phyloP scores from a whole-genome alignment of 2,329 filamentous ascomycete genomes.

The Bipolaris victoriae region DNA sequence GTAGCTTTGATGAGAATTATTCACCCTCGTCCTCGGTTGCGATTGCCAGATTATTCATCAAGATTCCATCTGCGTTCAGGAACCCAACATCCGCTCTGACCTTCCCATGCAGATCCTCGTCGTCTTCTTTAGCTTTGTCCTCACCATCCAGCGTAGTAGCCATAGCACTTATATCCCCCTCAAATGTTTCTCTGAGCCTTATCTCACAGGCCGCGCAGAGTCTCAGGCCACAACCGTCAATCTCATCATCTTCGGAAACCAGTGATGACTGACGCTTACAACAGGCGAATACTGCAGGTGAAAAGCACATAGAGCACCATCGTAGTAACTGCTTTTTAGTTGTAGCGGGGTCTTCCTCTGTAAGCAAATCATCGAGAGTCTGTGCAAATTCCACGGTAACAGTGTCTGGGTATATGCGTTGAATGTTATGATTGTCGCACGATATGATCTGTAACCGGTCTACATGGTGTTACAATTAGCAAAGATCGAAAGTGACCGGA shows the following conservation, averaged over 20 bases:
- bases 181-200: slow-evolving; percentile 16
- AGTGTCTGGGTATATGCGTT: not conserved
- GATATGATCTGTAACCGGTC: too few species aligned
- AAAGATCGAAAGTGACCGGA: too few species aligned
- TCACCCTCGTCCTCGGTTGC: not conserved
- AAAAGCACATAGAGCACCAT: slow-evolving; percentile 44
- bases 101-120: slow-evolving; percentile 9
- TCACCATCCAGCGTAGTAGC: slow-evolving; percentile 29
- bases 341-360: slow-evolving; percentile 5
- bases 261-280: slow-evolving; percentile 10
- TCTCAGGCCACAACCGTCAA: slow-evolving; percentile 35
- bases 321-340: slow-evolving; percentile 26
- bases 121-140: slow-evolving; percentile 15
- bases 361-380: slow-evolving; percentile 18
- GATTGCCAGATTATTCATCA: slow-evolving; percentile 22
- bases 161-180: slow-evolving; percentile 21
- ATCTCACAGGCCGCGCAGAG: slow-evolving; percentile 32
- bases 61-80: slow-evolving; percentile 26
- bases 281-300: slow-evolving; percentile 26
- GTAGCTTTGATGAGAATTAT: too few species aligned
- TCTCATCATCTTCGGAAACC: slow-evolving; percentile 13
- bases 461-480: too few species aligned
- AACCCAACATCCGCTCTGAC: slow-evolving; percentile 39
- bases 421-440: slow-evolving; percentile 29
- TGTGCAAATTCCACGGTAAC: slow-evolving; percentile 12